Evolutionary conservation across 2,329 filamentous ascomycete species (phyloP).

Genomic region (Ilyonectria destructans): DNA sequence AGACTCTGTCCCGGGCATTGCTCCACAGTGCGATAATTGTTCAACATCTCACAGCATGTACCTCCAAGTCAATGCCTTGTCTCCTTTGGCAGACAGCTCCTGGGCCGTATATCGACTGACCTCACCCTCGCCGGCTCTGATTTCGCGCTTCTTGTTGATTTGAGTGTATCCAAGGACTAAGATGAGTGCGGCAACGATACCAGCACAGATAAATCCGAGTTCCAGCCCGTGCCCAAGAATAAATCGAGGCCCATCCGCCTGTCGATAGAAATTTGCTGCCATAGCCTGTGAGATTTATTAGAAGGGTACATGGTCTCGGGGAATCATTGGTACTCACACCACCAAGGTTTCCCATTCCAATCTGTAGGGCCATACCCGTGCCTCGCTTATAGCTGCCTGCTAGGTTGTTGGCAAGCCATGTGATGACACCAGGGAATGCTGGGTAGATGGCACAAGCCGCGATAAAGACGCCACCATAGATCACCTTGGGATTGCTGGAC

Average conservation of each 20-base stretch:
- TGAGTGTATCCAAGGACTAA: conserved; percentile 67
- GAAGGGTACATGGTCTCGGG: background rate
- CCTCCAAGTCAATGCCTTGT: conserved; percentile 74
- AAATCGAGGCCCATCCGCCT: conserved; percentile 21
- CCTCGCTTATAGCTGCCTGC: conserved; percentile 77
- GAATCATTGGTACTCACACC: conserved; percentile 3
- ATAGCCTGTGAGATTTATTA: conserved; percentile 14
- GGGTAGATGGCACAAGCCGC: conserved; percentile 86
- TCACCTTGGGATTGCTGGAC: conserved; percentile 70
- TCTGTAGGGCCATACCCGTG: conserved; percentile 76
- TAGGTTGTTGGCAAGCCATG: conserved; percentile 86
- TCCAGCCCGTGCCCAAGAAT: conserved; percentile 21
- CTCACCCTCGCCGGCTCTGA: conserved; percentile 61
- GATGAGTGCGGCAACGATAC: conserved; percentile 62
- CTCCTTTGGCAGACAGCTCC: conserved; percentile 73
- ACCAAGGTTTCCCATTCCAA: conserved; percentile 50
- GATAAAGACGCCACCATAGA: conserved; percentile 85
- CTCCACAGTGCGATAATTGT: background rate
- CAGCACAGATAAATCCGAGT: conserved; percentile 47
- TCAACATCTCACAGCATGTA: conserved; percentile 62
- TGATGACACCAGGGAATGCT: conserved; percentile 82
- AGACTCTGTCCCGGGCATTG: too few species aligned
- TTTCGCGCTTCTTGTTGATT: conserved; percentile 73
- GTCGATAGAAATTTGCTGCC: conserved; percentile 29
- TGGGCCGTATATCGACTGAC: conserved; percentile 59